Evolutionary conservation across 306 rosid species (phyloP), one percentile per base, ranked within the genome.

Genomic region (Casuarina equisetifolia): DNA sequence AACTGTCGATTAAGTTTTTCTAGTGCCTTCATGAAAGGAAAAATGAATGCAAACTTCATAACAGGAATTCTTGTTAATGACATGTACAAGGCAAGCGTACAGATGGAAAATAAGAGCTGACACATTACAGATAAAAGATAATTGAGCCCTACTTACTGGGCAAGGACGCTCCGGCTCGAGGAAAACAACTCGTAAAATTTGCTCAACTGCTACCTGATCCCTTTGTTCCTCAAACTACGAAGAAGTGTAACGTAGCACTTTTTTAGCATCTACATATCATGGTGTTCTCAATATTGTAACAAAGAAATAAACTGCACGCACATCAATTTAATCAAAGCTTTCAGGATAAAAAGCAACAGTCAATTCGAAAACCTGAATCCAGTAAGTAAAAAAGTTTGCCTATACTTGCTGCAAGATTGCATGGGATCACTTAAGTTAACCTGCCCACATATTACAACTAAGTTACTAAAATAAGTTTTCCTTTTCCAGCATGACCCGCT

Each of bases 181-280:
- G 78, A 92, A 95, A 82, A 91, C 83, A 78, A 90, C 98, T 53
- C 93, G 92, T 80, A 95, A 77, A 80, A 92, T 89, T 82, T 91
- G 97, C 90, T 95, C 98, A 59, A 91, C 87, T 35, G 94, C 90
- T 4, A 92, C 97, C 78, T 86, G 91, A 70, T 95, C 97, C 84
- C 87, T 92, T 84, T 91, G 97, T 83, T 95, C 98, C 4, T 95
- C 98, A 76, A 95, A 95, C 98, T 95, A 86, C 78, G 69, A 15
- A 72, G 74, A 74, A 49, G 59, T 72, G 58, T 62, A 55, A 82
- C 32, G 44, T 44, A 44, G 69, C 69, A 72, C 52, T 81, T 17
- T 50, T 78, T 72, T 78, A 82, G 75, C 64, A 61, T 75, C 72
- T 35, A 52, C 59, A 73, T 32, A 45, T 74, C 73, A 66, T 49